Evolutionary conservation across 495 filamentous ascomycete species (phyloP).

Genomic region (Hypoxylon trugodes): DNA sequence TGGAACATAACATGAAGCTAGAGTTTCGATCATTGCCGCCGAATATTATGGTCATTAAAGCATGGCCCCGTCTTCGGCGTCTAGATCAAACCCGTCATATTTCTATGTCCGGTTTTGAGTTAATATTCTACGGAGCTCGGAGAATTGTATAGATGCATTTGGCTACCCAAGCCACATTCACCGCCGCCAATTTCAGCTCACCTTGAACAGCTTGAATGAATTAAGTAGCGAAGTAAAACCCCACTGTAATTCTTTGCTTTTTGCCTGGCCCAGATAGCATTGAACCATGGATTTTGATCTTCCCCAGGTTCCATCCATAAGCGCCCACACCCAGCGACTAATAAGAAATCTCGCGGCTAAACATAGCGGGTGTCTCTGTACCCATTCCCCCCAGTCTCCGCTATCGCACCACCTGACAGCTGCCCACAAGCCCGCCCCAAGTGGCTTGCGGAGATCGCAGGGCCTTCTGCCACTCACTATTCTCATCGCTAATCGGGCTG

Average conservation of each 20-base stretch:
- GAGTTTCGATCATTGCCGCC: slow-evolving; percentile 14
- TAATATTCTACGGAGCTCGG: slow-evolving; percentile 9
- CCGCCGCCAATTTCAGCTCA: slow-evolving; percentile 18
- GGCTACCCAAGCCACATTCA: no score
- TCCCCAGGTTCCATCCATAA: slow-evolving; percentile 19
- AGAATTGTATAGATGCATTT: neutral
- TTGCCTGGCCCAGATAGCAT: slow-evolving; percentile 9
- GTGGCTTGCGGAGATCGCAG: slow-evolving; percentile 19
- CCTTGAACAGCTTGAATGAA: no score
- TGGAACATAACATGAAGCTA: slow-evolving; percentile 25
- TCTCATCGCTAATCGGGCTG: slow-evolving; percentile 22
- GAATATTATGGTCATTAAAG: no score
- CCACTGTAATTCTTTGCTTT: slow-evolving; percentile 7
- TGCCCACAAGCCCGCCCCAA: slow-evolving; percentile 2
- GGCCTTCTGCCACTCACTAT: neutral
- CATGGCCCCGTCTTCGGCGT: slow-evolving; percentile 19
- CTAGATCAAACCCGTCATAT: slow-evolving; percentile 18
- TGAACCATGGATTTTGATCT: slow-evolving; percentile 12
- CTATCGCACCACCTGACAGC: no score
- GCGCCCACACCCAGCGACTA: slow-evolving; percentile 11
- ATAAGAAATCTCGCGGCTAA: slow-evolving; percentile 28
- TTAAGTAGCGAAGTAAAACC: no score
- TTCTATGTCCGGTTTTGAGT: neutral
- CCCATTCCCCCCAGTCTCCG: neutral
- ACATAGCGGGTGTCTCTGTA: slow-evolving; percentile 8